A percentile compares a stretch with the other conserved stretches of the same genome.
Evolutionary conservation across 1,139 yeast genomes (phyloP).

Genomic region (Candida gigantensis): DNA sequence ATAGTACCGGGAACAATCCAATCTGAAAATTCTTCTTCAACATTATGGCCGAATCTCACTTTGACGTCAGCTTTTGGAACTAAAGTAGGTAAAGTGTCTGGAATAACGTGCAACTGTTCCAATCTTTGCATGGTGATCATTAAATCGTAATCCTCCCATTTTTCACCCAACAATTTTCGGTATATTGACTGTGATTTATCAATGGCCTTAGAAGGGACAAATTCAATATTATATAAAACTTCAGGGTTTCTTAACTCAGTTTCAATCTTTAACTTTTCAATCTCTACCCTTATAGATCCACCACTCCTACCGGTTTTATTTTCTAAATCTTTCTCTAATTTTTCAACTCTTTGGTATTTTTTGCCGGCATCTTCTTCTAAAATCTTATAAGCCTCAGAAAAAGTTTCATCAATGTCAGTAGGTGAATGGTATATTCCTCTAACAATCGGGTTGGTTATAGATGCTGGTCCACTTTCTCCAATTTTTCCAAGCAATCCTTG

Average conservation of each 20-base stretch:
- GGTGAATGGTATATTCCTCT: slow-evolving; percentile 60
- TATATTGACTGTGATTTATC: slow-evolving; percentile 81
- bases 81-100: slow-evolving; percentile 90
- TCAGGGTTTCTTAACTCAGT: slow-evolving; percentile 82
- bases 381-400: slow-evolving; percentile 63
- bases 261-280: slow-evolving; percentile 25
- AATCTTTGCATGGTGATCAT: slow-evolving; percentile 85
- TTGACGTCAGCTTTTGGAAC: slow-evolving; percentile 79
- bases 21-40: slow-evolving; percentile 47
- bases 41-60: slow-evolving; percentile 72
- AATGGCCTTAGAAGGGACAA: slow-evolving; percentile 41
- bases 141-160: slow-evolving; percentile 71
- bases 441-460: slow-evolving; percentile 20
- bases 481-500: slow-evolving; percentile 37
- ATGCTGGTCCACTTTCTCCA: slow-evolving; percentile 32
- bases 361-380: slow-evolving; percentile 47
- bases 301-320: slow-evolving; percentile 8
- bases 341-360: slow-evolving; percentile 23
- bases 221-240: slow-evolving; percentile 66
- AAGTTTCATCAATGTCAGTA: slow-evolving; percentile 67
- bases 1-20: slow-evolving; percentile 81
- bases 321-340: slow-evolving; percentile 13
- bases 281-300: slow-evolving; percentile 14
- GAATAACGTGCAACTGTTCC: slow-evolving; percentile 82
- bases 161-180: slow-evolving; percentile 62